Base-by-base conservation (phyloP, 2,329 filamentous ascomycete species). In the Colletotrichum cuscutae region DNA sequence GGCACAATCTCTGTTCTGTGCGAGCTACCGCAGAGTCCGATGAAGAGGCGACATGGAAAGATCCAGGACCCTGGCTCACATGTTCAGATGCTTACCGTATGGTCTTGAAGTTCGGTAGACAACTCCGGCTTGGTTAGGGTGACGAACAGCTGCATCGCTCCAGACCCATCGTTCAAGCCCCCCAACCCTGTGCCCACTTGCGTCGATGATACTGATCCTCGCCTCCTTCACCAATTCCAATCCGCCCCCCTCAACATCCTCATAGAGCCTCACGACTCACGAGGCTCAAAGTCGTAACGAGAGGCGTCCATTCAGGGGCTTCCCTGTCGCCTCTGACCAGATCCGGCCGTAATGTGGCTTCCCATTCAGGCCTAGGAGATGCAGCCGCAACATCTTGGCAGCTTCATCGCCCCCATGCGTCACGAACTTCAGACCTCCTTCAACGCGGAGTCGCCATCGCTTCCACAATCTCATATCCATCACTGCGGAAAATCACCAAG, bases 311-410 rank as follows among this genome's bases (percentile, higher is more conserved):
- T 4, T 15, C 70, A 49, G 28, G 60, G 46, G 19, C 19, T n/a
- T 72, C 66, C 60, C 56, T 65, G 67, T 52, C 71, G 35, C 61
- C n/a, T 30, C 56, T 49, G 3, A 32, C 46, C 46, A 26, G 66
- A 61, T 65, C 49, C 28, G 46, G n/a, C 46, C 71, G 56, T 61
- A 9, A 54, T 67, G 22, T 52, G 32, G 54, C 71, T 65, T 42
- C 66, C 60, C 28, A 28, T 65, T 71, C 35, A 52, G 61, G 66
- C 46, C 46, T 52, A 52, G 61, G 60, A 65, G 46, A 35, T 35
- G 61, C 60, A 73, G 49, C 66, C 56, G 71, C 71, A 73, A 71
- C 71, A 57, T 32, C 71, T 73, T 73, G 71, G 71, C 71, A 73
- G 71, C 71, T 73, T 73, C 71, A 73, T 73, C 71, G 19, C 46